Evolutionary conservation across 306 rosid species (phyloP), one percentile per base, ranked within the genome.

Genomic region (Castanea sativa): DNA sequence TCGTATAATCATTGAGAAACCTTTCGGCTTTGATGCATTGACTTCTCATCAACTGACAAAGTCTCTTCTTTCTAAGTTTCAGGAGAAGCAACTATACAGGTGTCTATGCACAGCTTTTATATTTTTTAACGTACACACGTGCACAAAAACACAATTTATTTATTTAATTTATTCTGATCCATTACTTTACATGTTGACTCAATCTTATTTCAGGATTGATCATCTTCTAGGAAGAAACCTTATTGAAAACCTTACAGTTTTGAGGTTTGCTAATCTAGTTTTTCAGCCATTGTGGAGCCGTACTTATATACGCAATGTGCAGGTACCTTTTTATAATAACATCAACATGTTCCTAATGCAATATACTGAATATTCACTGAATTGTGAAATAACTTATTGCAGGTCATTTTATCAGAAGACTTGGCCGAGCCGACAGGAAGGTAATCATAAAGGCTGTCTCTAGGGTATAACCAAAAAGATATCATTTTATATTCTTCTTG

Each of bases 181-280:
- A 73, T 69, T 20, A 57, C 49, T 69, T 67, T 73, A 75, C 80
- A 70, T 73, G 71, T 70, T 59, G 67, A 30, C 74, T 79, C 80
- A 71, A 67, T 77, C 74, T 83, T 59, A 71, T 92, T 72, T 77
- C 92, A 94, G 98, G 90, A 94, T 94, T 80, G 98, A 94, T 85
- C 98, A 94, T 87, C 97, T 92, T 80, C 85, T 94, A 18, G 97
- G 98, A 79, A 92, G 97, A 88, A 92, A 92, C 81, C 94, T 94
- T 78, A 90, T 94, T 13, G 97, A 94, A 87, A 94, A 94, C 78
- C 97, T 94, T 82, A 92, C 96, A 41, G 98, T 94, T 83, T 86
- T 94, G 78, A 91, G 97, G 85, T 94, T 94, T 91, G 75, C 98
- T 74, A 92, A 94, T 89, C 90, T 94, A 80, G 97, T 94, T 57